Percentiles rank a stretch among this genome's conserved stretches.
Evolutionary conservation across 2,329 filamentous ascomycete genomes (phyloP).

Genomic region (Corynespora cassiicola): DNA sequence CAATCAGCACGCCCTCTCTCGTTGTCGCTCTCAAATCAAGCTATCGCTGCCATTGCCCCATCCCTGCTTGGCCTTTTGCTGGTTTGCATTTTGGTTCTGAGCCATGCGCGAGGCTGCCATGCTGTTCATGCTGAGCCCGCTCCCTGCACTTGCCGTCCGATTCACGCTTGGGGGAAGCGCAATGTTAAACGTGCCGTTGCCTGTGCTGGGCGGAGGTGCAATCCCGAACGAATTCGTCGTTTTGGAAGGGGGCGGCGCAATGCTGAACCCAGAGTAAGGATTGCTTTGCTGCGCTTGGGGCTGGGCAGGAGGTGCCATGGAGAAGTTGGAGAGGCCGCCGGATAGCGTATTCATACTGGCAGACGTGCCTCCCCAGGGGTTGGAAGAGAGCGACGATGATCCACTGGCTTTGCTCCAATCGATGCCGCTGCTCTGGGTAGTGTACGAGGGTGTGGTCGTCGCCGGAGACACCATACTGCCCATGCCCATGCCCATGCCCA

Average conservation of each 20-base stretch:
- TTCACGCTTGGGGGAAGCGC: conserved; percentile 28
- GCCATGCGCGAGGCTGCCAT: conserved; percentile 12
- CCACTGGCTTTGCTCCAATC: conserved; percentile 38
- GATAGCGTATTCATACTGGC: conserved; percentile 19
- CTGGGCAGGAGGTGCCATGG: conserved; percentile 52
- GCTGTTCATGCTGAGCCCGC: conserved; percentile 36
- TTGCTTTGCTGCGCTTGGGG: conserved; percentile 26
- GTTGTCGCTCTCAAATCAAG: conserved; percentile 7
- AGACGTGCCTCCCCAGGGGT: conserved; percentile 29
- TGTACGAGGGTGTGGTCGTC: conserved; percentile 31
- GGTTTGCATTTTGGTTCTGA: conserved; percentile 8
- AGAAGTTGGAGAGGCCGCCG: conserved; percentile 48
- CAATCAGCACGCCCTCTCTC: background rate
- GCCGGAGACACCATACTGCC: conserved; percentile 35
- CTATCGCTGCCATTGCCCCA: conserved; percentile 14
- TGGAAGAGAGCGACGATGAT: conserved; percentile 20
- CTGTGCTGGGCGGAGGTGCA: conserved; percentile 14
- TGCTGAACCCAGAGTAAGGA: conserved; percentile 44
- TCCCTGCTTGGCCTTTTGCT: conserved; percentile 1
- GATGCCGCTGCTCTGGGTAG: conserved; percentile 26
- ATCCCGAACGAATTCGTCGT: conserved; percentile 19
- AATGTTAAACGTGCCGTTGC: conserved; percentile 30
- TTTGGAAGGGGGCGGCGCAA: conserved; percentile 44
- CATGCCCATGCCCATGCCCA: conserved; percentile 44
- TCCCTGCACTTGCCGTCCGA: conserved; percentile 25